Evolutionary conservation across 192 early-diverging fungal species (phyloP).

Genomic region (Cladochytrium replicatum): DNA sequence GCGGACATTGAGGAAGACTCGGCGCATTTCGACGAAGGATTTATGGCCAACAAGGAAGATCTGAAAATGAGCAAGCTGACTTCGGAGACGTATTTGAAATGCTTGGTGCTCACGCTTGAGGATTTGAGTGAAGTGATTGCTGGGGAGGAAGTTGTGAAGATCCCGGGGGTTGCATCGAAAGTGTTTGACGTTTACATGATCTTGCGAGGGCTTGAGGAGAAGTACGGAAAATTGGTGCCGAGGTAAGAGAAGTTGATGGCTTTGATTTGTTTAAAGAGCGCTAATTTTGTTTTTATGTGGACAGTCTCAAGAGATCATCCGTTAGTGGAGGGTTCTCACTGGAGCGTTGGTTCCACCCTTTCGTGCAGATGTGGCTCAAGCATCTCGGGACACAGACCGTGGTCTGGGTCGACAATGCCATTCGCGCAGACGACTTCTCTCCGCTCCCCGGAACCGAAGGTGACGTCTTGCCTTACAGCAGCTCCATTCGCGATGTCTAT

Average conservation of each 20-base stretch:
- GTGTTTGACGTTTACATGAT: constrained; percentile 10
- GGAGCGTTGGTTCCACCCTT: constrained; percentile 14
- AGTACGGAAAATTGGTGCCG: constrained; percentile 13
- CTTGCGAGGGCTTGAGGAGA: constrained; percentile 4
- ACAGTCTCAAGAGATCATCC: constrained; percentile 9
- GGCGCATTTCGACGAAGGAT: constrained; percentile 5
- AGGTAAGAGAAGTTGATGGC: background rate
- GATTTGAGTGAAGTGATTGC: constrained; percentile 8
- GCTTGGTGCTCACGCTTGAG: constrained; percentile 9
- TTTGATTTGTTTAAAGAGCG: background rate
- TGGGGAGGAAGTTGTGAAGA: constrained; percentile 10
- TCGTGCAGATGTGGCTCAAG: constrained; percentile 10
- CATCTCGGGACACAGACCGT: constrained; percentile 3
- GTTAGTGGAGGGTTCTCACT: constrained; percentile 12
- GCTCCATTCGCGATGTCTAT: constrained; percentile 8
- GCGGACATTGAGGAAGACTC: constrained; percentile 12
- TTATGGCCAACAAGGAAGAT: constrained; percentile 1
- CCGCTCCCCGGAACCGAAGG: background rate
- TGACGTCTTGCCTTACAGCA: constrained; percentile 2
- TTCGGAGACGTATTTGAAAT: constrained; percentile 13
- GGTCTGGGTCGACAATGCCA: constrained; percentile 13
- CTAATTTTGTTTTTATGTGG: no score
- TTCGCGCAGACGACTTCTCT: constrained; percentile 12
- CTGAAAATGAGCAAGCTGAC: constrained; percentile 9
- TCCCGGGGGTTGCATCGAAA: background rate